A percentile compares a stretch with the other conserved stretches of the same genome.
Conservation (phyloP, 257 asterid species). For the Solanum corneliomulleri region DNA sequence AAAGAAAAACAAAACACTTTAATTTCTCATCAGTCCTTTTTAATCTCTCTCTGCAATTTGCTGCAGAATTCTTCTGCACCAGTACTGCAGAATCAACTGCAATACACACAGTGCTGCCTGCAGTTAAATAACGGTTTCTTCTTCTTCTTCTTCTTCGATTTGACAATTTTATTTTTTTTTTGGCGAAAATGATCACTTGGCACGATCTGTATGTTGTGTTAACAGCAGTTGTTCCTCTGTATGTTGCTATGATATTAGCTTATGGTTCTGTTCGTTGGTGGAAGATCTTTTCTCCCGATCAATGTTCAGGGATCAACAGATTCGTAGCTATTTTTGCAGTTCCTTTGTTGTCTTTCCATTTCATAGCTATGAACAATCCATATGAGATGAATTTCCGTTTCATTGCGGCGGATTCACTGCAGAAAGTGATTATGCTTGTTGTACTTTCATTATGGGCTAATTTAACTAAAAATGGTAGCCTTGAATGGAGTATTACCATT, state of each 20-base stretch:
- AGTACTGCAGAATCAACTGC: not conserved
- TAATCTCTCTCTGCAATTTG: not conserved
- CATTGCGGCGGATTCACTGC: conserved; percentile 82
- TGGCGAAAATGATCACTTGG: conserved; percentile 55
- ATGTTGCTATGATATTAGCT: conserved; percentile 90
- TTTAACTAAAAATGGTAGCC: conserved; percentile 53
- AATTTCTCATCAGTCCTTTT: not conserved
- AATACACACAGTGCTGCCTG: not conserved
- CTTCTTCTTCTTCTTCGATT: not conserved
- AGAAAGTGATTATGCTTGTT: conserved; percentile 60
- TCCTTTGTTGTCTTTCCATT: conserved; percentile 80
- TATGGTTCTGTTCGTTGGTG: conserved; percentile 97
- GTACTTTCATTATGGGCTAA: conserved; percentile 64
- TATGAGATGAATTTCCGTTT: conserved; percentile 73
- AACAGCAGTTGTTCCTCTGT: conserved; percentile 75
- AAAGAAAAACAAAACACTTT: not conserved
- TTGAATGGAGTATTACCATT: conserved; percentile 83
- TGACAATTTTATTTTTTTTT: not conserved
- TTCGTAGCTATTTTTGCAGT: conserved; percentile 90
- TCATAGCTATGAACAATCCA: conserved; percentile 63
- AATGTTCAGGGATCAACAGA: conserved; percentile 89
- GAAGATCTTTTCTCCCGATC: conserved; percentile 91
- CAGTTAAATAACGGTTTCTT: conserved; percentile 25
- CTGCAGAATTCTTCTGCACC: not conserved
- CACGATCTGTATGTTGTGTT: conserved; percentile 75